Conservation (phyloP, 2,329 filamentous ascomycete genomes). For the Cercospora berteroae region DNA sequence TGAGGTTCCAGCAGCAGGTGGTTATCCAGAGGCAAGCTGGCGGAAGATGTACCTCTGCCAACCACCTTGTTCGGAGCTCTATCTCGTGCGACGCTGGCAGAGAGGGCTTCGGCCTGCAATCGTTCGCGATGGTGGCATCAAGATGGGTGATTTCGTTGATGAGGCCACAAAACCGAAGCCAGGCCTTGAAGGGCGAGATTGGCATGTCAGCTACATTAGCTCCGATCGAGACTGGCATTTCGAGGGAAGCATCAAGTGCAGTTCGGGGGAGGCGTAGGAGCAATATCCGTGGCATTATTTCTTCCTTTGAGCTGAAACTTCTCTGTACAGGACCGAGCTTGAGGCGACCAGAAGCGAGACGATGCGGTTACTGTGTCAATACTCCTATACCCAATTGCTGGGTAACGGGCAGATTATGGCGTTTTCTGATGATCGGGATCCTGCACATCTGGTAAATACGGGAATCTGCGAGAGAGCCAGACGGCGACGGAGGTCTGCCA, state of each 20-base stretch:
- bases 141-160: slow-evolving; percentile 36
- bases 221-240: slow-evolving; percentile 40
- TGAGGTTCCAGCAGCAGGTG: slow-evolving; percentile 23
- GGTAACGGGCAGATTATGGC: slow-evolving; percentile 21
- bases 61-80: slow-evolving; percentile 36
- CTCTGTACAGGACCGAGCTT: neutral
- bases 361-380: slow-evolving; percentile 16
- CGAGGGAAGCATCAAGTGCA: slow-evolving; percentile 36
- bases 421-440: slow-evolving; percentile 27
- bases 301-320: slow-evolving; percentile 2
- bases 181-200: slow-evolving; percentile 24
- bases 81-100: slow-evolving; percentile 35
- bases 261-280: slow-evolving; percentile 33
- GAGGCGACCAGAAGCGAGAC: slow-evolving; percentile 11
- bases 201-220: slow-evolving; percentile 35
- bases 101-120: slow-evolving; percentile 31
- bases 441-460: slow-evolving; percentile 20
- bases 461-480: neutral
- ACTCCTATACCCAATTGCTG: slow-evolving; percentile 23
- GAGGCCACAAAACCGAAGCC: slow-evolving; percentile 27
- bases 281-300: slow-evolving; percentile 1
- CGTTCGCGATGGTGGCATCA: slow-evolving; percentile 31
- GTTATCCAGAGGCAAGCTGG: slow-evolving; percentile 36
- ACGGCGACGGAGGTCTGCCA: neutral
- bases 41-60: slow-evolving; percentile 38